Evolutionary conservation across 2,329 filamentous ascomycete genomes (phyloP), one percentile per base, ranked within the genome.

Genomic region (Penicillium glabrum): DNA sequence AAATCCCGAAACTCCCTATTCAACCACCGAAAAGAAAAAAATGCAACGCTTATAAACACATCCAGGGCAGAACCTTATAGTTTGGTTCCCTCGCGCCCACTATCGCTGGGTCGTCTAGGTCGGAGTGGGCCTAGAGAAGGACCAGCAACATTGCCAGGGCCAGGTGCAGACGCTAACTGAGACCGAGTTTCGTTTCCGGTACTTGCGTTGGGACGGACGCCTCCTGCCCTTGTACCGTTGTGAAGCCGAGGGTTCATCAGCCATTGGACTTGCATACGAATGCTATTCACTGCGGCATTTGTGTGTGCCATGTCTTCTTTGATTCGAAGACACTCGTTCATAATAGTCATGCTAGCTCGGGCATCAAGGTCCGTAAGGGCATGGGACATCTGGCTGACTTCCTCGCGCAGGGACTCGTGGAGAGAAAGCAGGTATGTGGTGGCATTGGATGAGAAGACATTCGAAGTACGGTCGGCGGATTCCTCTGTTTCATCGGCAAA

Each of bases 181-280:
- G 61, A 47, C 47, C 61, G 64, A 10, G 61, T 46, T 13, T 60
- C 46, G 39, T 16, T 47, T 9, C 62, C 62, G 21, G 55, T 60
- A 21, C 56, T 35, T 24, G 53, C 47, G 29, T 59, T 67, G 39
- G 63, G 51, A 24, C 67, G 67, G 19, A 65, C 54, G 24, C 56
- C 63, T 2, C 63, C 58, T 10, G 64, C 51, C 21, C 72, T 65
- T 43, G 74, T 66, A 2, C 67, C 69, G 23, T 78, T 71, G 56
- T 84, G 81, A 57, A 86, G 69, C 19, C 83, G 80, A 2, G 82
- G 79, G 58, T 82, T 83, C 65, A 85, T 82, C 13, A 87, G 77
- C 85, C 85, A 87, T 51, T 86, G 83, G 23, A 87, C 76, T 64
- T 87, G 85, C 75, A 86, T 80, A 53, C 82, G 79, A 59, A 86